Evolutionary conservation across 345 rosid species (phyloP).

Genomic region (Salix caprea): DNA sequence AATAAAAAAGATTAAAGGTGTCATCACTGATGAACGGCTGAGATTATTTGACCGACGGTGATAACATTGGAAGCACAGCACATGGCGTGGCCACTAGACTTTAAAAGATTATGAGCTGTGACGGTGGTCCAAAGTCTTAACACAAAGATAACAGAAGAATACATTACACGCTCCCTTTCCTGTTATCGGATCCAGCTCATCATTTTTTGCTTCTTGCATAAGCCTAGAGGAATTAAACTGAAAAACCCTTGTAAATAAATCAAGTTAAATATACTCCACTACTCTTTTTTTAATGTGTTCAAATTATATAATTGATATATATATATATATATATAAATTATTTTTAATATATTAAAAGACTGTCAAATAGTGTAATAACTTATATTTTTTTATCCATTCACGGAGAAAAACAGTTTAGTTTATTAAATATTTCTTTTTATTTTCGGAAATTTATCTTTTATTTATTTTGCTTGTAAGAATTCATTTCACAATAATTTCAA

Average conservation of each 20-base stretch:
- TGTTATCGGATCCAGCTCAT: conserved; percentile 47
- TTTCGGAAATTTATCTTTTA: too few species aligned
- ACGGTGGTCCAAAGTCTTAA: conserved; percentile 53
- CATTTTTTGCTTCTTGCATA: conserved; percentile 28
- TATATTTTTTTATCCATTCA: too few species aligned
- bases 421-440: too few species aligned
- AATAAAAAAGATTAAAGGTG: background rate
- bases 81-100: conserved; percentile 9
- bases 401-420: too few species aligned
- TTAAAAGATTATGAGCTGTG: conserved; percentile 35
- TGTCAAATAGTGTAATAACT: too few species aligned
- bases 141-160: background rate
- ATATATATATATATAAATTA: too few species aligned
- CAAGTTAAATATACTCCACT: too few species aligned
- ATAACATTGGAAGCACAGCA: background rate
- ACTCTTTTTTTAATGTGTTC: too few species aligned
- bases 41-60: conserved; percentile 5
- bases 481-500: too few species aligned
- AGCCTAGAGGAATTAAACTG: conserved; percentile 3
- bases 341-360: too few species aligned
- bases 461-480: too few species aligned
- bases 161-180: conserved; percentile 8
- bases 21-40: background rate
- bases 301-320: too few species aligned
- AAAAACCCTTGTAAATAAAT: background rate